Conservation (phyloP, 345 rosid genomes). For the Capsella bursapastoris region DNA sequence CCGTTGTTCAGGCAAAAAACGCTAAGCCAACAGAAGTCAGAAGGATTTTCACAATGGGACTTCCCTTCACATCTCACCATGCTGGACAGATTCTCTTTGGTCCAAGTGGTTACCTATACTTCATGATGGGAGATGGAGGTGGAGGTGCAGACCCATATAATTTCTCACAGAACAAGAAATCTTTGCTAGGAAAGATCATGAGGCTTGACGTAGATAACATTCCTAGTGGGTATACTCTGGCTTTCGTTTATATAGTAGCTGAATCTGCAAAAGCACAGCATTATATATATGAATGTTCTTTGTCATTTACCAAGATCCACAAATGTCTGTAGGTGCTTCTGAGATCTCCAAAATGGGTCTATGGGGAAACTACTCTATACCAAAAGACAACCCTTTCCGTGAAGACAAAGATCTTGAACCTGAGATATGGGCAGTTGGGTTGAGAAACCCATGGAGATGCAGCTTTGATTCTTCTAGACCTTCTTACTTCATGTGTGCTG, state of each 20-base stretch:
- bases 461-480: conserved; percentile 69
- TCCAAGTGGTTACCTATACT: conserved; percentile 89
- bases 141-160: conserved; percentile 77
- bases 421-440: conserved; percentile 69
- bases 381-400: conserved; percentile 64
- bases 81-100: conserved; percentile 98
- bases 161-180: conserved; percentile 90
- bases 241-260: conserved; percentile 4
- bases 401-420: conserved; percentile 58
- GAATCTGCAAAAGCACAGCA: neutral
- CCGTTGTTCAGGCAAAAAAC: conserved; percentile 35
- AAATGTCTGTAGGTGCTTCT: conserved; percentile 45
- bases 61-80: conserved; percentile 80
- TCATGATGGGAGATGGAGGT: conserved; percentile 97
- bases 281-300: neutral
- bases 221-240: conserved; percentile 56
- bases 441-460: conserved; percentile 74
- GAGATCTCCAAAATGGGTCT: conserved; percentile 46
- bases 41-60: conserved; percentile 71
- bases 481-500: conserved; percentile 61
- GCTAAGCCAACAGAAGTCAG: conserved; percentile 45
- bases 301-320: conserved; percentile 14
- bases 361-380: conserved; percentile 78
- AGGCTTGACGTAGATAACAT: conserved; percentile 85
- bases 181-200: conserved; percentile 94